Percentiles rank a stretch among this genome's conserved stretches.
Evolutionary conservation across 148 eudicot genomes (phyloP).

Genomic region (Amaranthus palmeri): DNA sequence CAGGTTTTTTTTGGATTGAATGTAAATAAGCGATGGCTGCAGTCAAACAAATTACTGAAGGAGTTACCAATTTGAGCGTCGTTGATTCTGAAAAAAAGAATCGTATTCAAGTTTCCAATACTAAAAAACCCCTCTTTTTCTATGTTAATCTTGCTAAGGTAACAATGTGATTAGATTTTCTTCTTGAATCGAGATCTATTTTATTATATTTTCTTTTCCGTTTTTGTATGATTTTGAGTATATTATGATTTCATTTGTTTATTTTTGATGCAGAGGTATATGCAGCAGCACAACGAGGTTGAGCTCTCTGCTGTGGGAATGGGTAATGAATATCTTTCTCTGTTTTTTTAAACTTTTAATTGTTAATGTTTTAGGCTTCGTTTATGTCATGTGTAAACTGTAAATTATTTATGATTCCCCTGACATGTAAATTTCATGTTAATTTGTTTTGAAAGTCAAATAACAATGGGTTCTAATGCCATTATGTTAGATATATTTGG

Average conservation of each 20-base stretch:
- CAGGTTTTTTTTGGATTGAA: no score
- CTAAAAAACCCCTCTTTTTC: slow-evolving; percentile 65
- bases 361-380: neutral
- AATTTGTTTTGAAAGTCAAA: no score
- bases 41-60: slow-evolving; percentile 48
- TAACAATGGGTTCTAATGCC: neutral
- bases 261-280: slow-evolving; percentile 39
- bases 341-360: no score
- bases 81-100: slow-evolving; percentile 43
- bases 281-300: slow-evolving; percentile 60
- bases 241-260: neutral
- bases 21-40: slow-evolving; percentile 17
- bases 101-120: slow-evolving; percentile 62
- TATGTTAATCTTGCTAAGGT: slow-evolving; percentile 76
- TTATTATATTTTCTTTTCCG: neutral
- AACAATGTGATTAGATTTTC: neutral
- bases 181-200: neutral
- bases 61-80: slow-evolving; percentile 39
- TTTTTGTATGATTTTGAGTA: neutral
- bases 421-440: no score
- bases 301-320: slow-evolving; percentile 71
- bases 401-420: no score
- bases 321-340: slow-evolving; percentile 31
- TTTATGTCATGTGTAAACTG: no score
- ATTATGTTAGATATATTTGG: neutral